A percentile compares a stretch with the other conserved stretches of the same genome.
phyloP scores from a whole-genome alignment of 164 flowering plant species.

The Vitis amurensis region DNA sequence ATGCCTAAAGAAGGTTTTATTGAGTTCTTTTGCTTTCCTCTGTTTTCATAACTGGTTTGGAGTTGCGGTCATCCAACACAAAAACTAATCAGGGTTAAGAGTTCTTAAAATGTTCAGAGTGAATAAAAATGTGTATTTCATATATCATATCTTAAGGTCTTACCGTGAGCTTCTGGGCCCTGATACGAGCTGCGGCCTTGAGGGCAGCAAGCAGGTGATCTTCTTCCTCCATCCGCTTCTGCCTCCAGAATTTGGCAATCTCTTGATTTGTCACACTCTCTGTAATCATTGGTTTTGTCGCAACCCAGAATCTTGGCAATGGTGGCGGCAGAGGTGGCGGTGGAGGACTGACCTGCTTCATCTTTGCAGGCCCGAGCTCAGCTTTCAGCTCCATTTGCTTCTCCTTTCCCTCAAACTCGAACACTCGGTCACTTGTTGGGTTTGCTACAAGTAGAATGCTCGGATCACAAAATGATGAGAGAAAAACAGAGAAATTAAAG shows the following conservation, averaged over 20 bases:
- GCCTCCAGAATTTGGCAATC: constrained; percentile 71
- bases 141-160: constrained; percentile 8
- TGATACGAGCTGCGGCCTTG: constrained; percentile 77
- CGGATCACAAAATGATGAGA: background rate
- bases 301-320: constrained; percentile 13
- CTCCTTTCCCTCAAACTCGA: background rate
- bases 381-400: constrained; percentile 15
- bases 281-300: background rate
- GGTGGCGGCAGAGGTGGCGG: constrained; percentile 38
- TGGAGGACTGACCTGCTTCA: constrained; percentile 12
- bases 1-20: too few relatives aligned
- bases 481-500: background rate
- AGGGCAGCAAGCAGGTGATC: constrained; percentile 74
- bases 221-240: constrained; percentile 62
- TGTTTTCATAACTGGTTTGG: too few relatives aligned
- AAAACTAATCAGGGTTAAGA: too few relatives aligned
- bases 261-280: constrained; percentile 64
- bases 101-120: too few relatives aligned
- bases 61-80: too few relatives aligned
- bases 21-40: too few relatives aligned
- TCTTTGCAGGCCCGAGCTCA: constrained; percentile 4
- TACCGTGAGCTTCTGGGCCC: constrained; percentile 63
- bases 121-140: too few relatives aligned
- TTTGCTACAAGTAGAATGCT: background rate
- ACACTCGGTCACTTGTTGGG: background rate